Conservation (phyloP, 768 basidiomycete species). For the Termitomyces sp. region DNA sequence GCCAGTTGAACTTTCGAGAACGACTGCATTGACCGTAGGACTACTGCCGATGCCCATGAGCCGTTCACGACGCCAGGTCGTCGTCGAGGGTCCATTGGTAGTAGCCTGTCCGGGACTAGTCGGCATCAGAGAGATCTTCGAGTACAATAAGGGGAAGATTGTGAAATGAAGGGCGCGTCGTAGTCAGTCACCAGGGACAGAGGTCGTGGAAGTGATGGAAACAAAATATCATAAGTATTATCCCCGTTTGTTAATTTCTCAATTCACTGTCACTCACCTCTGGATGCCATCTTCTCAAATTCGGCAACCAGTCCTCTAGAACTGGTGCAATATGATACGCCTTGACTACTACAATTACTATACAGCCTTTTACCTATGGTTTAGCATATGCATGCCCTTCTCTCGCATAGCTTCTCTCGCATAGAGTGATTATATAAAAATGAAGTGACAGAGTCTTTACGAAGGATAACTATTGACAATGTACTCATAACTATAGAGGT, state of each 20-base stretch:
- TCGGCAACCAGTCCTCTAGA: neutral
- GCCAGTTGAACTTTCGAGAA: constrained; percentile 2
- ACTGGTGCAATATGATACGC: neutral
- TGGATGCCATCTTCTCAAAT: neutral
- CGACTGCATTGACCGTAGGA: constrained; percentile 14
- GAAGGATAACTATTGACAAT: neutral
- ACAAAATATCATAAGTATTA: neutral
- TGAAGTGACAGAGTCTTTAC: too few relatives aligned
- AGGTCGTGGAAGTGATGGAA: neutral
- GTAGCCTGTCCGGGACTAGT: constrained; percentile 1
- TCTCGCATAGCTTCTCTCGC: too few relatives aligned
- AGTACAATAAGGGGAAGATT: neutral
- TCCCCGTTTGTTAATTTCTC: neutral
- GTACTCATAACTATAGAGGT: neutral
- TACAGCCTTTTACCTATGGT: neutral
- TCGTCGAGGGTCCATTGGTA: constrained; percentile 41
- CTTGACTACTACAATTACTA: neutral
- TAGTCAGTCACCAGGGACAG: neutral
- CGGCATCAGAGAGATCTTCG: neutral
- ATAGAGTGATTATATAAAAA: too few relatives aligned
- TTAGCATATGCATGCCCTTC: neutral
- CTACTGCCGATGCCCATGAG: constrained; percentile 48
- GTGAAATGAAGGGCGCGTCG: neutral
- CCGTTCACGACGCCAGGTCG: constrained; percentile 55
- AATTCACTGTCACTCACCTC: neutral